Conservation (phyloP, 352 stramenopile genomes). For the Globisporangium irregulare region DNA sequence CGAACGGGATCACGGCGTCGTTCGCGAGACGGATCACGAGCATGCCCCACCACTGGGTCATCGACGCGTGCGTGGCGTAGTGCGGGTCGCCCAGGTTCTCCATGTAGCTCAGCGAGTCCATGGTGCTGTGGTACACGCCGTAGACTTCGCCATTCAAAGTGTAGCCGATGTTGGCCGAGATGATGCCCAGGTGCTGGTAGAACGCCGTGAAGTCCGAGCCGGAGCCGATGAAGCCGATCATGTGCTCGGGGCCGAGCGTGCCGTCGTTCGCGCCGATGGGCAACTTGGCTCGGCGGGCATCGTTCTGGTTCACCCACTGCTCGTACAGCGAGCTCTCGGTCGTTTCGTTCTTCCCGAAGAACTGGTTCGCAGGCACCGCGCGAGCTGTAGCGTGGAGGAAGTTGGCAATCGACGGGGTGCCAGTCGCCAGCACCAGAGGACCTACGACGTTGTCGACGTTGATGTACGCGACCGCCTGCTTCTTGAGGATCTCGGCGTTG, state of each 20-base stretch:
- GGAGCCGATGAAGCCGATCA: slow-evolving; percentile 46
- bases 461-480: slow-evolving; percentile 74
- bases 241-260: slow-evolving; percentile 33
- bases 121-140: slow-evolving; percentile 83
- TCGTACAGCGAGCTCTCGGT: slow-evolving; percentile 32
- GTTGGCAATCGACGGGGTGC: slow-evolving; percentile 68
- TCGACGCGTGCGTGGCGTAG: slow-evolving; percentile 49
- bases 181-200: slow-evolving; percentile 76
- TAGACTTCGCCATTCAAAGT: slow-evolving; percentile 30
- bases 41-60: slow-evolving; percentile 58
- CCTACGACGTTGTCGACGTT: slow-evolving; percentile 83
- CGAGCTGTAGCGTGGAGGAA: slow-evolving; percentile 52
- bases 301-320: slow-evolving; percentile 26
- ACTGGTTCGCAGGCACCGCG: slow-evolving; percentile 53
- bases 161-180: slow-evolving; percentile 69
- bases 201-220: slow-evolving; percentile 74
- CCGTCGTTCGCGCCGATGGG: slow-evolving; percentile 21
- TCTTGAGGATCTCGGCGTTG: slow-evolving; percentile 40
- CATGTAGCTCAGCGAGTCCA: slow-evolving; percentile 78
- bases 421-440: slow-evolving; percentile 38
- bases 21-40: slow-evolving; percentile 58
- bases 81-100: slow-evolving; percentile 54
- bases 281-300: slow-evolving; percentile 14
- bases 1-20: slow-evolving; percentile 57
- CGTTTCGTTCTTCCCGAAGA: slow-evolving; percentile 20